These are phyloP conservation scores for Protomyces macrosporus DNA, from an alignment of 1,139 yeast species.

Conservation along the genomic window DNA sequence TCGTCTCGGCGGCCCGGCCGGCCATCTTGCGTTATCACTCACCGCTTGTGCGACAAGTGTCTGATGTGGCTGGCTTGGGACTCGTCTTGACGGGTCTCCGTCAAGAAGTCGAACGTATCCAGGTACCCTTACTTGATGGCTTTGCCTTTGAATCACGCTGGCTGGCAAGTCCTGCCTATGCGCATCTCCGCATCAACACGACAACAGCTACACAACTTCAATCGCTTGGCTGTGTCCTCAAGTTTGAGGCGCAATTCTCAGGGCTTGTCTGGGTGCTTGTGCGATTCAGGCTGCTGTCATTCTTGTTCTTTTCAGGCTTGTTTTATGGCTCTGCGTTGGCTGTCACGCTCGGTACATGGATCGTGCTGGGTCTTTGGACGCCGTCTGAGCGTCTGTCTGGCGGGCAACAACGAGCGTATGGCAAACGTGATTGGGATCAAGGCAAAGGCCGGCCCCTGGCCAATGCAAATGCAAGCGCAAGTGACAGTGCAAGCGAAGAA, in stretches of 20 bases:
- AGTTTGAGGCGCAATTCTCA: slow-evolving; percentile 2
- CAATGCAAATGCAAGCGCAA: neutral
- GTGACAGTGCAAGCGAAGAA: neutral
- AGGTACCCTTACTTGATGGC: slow-evolving; percentile 9
- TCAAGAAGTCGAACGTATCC: slow-evolving; percentile 2
- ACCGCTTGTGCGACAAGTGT: slow-evolving; percentile 6
- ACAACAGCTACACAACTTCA: slow-evolving; percentile 3
- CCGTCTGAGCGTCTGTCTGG: neutral
- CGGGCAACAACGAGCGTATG: neutral
- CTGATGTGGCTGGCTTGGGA: slow-evolving; percentile 1
- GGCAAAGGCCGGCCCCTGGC: neutral
- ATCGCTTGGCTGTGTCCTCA: neutral
- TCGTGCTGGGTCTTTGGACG: neutral
- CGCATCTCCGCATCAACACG: slow-evolving; percentile 10
- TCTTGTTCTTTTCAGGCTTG: slow-evolving; percentile 18
- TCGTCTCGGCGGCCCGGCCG: slow-evolving; percentile 4
- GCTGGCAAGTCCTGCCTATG: slow-evolving; percentile 3
- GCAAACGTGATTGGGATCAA: neutral
- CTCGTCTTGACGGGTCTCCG: slow-evolving; percentile 10
- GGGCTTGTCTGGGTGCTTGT: slow-evolving; percentile 18
- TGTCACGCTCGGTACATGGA: slow-evolving; percentile 7
- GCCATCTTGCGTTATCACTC: slow-evolving; percentile 17
- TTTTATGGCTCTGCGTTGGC: slow-evolving; percentile 11
- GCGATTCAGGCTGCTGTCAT: slow-evolving; percentile 5
- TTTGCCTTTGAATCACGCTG: slow-evolving; percentile 10